Percentiles rank a stretch among this genome's conserved stretches.
phyloP scores from a whole-genome alignment of 352 stramenopile genomes.

The Halophytophthora polymorphica region DNA sequence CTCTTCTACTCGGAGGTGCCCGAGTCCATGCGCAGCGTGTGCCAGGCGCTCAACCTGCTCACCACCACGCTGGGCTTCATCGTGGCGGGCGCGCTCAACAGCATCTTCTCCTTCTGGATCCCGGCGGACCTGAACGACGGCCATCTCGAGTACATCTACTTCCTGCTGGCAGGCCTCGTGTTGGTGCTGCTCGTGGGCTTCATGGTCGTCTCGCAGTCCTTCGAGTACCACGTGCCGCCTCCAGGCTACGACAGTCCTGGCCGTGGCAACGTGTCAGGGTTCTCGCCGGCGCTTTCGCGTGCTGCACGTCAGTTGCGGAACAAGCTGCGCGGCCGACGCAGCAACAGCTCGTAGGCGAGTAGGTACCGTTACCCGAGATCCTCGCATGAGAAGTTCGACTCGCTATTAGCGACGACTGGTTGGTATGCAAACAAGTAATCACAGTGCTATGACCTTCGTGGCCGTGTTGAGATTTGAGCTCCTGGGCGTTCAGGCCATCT shows the following conservation, averaged over 20 bases:
- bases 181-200: constrained; percentile 64
- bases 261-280: constrained; percentile 41
- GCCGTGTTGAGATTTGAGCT: no score
- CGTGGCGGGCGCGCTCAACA: constrained; percentile 77
- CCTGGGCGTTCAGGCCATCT: no score
- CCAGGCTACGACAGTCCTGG: constrained; percentile 26
- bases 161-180: constrained; percentile 68
- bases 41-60: constrained; percentile 87
- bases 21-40: constrained; percentile 89
- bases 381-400: no score
- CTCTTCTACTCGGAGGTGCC: constrained; percentile 93
- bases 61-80: constrained; percentile 89
- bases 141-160: constrained; percentile 89
- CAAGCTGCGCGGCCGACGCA: constrained; percentile 32
- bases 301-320: constrained; percentile 40
- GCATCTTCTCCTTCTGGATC: constrained; percentile 89
- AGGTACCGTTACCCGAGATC: no score
- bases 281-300: constrained; percentile 59
- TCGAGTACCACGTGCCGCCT: constrained; percentile 76
- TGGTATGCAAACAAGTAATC: no score
- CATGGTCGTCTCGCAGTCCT: constrained; percentile 61
- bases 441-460: no score
- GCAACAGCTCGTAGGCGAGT: constrained; percentile 1
- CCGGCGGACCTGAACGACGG: constrained; percentile 89
- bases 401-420: no score